A percentile compares a stretch with the other conserved stretches of the same genome.
phyloP scores from a whole-genome alignment of 257 asterid genomes.

The Solanum ossicruentum region DNA sequence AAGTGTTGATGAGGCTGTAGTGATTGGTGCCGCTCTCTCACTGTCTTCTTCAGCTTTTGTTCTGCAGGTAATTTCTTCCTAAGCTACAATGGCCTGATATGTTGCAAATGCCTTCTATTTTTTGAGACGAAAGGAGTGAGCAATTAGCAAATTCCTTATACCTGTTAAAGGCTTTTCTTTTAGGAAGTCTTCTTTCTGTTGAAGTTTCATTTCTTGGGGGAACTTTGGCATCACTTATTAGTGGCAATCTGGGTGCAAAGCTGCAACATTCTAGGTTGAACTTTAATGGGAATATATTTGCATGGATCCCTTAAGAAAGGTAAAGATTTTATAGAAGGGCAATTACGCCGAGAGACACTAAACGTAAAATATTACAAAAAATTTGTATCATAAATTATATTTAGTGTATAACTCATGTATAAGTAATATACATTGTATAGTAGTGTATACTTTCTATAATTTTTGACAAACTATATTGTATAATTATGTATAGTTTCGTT shows the following conservation, averaged over 20 bases:
- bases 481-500: no score
- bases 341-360: no score
- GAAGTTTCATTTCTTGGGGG: not conserved
- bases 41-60: conserved; percentile 97
- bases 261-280: not conserved
- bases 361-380: no score
- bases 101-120: not conserved
- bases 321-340: not conserved
- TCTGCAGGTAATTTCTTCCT: conserved; percentile 56
- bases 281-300: not conserved
- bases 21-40: conserved; percentile 97
- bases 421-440: no score
- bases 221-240: not conserved
- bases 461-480: no score
- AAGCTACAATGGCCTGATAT: not conserved
- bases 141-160: not conserved
- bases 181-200: not conserved
- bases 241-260: not conserved
- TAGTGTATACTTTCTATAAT: no score
- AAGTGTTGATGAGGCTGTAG: conserved; percentile 97
- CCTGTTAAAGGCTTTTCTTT: not conserved
- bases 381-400: no score
- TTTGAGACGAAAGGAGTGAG: not conserved
- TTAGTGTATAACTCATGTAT: no score
- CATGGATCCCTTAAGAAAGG: not conserved